Base-by-base conservation (phyloP, 805 yeast species). In the Debaryomyces tyrocola region DNA sequence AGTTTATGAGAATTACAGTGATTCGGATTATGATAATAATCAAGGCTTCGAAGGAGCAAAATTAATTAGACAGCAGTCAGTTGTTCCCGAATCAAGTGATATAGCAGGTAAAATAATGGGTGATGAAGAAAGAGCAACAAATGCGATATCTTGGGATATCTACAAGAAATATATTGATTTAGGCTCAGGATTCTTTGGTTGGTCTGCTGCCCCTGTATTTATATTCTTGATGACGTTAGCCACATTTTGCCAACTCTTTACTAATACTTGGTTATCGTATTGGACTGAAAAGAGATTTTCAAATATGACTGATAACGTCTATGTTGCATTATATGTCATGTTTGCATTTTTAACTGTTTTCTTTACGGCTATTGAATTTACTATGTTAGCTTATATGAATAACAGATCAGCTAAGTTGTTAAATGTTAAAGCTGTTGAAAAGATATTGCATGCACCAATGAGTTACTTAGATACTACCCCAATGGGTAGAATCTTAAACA, bases 221-320 rank as follows among this genome's bases (percentile, higher is more conserved):
- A 18, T 73, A 3, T 34, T 69, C 18, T 51, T 67, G 21, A 62
- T 70, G 10, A 56, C 60, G 2, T 42, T 71, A 14, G 67, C 74
- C 11, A 71, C 76, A 1, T 72, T 70, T 50, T 67, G 62, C 45
- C 74, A 69, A 45, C 56, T 73, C 39, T 73, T 73, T 54, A 70
- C 76, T 42, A 72, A 71, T 53, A 70, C 75, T 15, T 73, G 77
- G 77, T 67, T 73, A 55, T 68, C 74, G 6, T 72, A 53, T 47
- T 73, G 77, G 77, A 60, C 58, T 36, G 75, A 70, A 51, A 56
- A 52, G 46, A 66, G 59, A 50, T 71, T 67, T 49, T 39, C 47
- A 2, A 52, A 49, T 14, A 55, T 43, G 37, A 48, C 63, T 20
- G 74, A 70, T 45, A 41, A 59, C 35, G 56, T 66, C 46, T 73